A percentile compares a stretch with the other conserved stretches of the same genome.
Conservation (phyloP, 2,329 filamentous ascomycete species). For the Chalaropsis thielavioides region DNA sequence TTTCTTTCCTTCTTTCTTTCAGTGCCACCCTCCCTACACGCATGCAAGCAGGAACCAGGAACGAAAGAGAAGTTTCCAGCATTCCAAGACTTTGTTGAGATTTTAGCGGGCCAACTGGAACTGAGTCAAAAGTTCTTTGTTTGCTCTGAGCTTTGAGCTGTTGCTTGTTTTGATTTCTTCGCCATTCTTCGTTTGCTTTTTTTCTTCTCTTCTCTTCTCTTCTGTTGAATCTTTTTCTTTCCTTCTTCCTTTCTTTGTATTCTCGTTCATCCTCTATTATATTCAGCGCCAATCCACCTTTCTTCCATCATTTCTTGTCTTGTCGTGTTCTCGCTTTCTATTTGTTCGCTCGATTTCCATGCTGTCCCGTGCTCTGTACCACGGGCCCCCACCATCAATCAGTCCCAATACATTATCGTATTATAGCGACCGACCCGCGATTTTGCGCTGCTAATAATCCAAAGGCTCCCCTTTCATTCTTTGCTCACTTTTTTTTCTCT, state of each 20-base stretch:
- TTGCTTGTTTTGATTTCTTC: not conserved
- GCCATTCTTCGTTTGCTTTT: not conserved
- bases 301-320: not conserved
- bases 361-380: not conserved
- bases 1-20: not conserved
- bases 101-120: too few relatives aligned
- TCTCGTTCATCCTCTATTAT: not conserved
- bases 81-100: not conserved
- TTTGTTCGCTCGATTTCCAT: not conserved
- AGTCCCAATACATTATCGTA: not conserved
- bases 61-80: not conserved
- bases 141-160: not conserved
- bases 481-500: not conserved
- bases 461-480: not conserved
- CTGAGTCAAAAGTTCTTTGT: not conserved
- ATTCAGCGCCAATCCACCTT: not conserved
- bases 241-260: not conserved
- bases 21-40: not conserved
- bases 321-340: not conserved
- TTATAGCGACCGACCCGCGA: not conserved
- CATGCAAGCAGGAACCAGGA: not conserved
- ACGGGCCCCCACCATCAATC: not conserved
- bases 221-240: not conserved
- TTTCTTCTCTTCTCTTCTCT: not conserved
- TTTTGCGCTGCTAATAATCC: not conserved